Percentiles rank a stretch among this genome's conserved stretches.
Evolutionary conservation across 192 early-diverging fungal species (phyloP).

Genomic region (Rhizophlyctis rosea): DNA sequence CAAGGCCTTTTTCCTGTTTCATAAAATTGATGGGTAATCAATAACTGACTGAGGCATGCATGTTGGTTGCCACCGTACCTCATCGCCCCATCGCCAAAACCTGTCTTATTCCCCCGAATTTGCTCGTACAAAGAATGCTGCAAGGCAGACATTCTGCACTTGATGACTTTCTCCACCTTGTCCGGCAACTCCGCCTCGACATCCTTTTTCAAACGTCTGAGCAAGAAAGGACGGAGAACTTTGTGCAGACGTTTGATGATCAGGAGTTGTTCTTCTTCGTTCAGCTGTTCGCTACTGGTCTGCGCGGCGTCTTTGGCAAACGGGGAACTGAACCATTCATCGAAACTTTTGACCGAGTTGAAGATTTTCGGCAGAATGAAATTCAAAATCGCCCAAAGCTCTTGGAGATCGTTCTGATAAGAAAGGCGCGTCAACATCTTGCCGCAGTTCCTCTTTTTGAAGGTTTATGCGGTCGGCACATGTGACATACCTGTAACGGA

Average conservation of each 20-base stretch:
- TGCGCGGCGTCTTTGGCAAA: conserved; percentile 77
- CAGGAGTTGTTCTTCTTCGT: conserved; percentile 97
- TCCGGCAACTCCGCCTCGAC: conserved; percentile 97
- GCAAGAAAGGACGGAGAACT: conserved; percentile 93
- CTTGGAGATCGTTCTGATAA: conserved; percentile 87
- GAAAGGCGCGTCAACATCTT: neutral
- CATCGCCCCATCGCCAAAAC: conserved; percentile 51
- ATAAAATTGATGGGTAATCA: too few species aligned
- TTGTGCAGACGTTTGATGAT: conserved; percentile 97
- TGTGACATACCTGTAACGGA: conserved; percentile 73
- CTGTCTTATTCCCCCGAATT: conserved; percentile 65
- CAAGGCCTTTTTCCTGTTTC: conserved; percentile 63
- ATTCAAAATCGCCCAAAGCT: conserved; percentile 94
- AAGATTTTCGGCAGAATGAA: conserved; percentile 96
- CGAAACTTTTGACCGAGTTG: conserved; percentile 94
- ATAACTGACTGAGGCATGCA: too few species aligned
- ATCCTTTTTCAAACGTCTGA: conserved; percentile 95
- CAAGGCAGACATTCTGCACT: conserved; percentile 85
- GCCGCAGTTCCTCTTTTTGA: neutral
- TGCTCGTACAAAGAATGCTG: conserved; percentile 83
- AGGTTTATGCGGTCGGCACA: neutral
- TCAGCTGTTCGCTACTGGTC: conserved; percentile 80
- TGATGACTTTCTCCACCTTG: conserved; percentile 92
- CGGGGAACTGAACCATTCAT: conserved; percentile 99
- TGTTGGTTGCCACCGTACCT: conserved; percentile 41